These are phyloP conservation scores for Microbotryum saponariae DNA, from an alignment of 1,284 basidiomycete species.

Conservation along the genomic window DNA sequence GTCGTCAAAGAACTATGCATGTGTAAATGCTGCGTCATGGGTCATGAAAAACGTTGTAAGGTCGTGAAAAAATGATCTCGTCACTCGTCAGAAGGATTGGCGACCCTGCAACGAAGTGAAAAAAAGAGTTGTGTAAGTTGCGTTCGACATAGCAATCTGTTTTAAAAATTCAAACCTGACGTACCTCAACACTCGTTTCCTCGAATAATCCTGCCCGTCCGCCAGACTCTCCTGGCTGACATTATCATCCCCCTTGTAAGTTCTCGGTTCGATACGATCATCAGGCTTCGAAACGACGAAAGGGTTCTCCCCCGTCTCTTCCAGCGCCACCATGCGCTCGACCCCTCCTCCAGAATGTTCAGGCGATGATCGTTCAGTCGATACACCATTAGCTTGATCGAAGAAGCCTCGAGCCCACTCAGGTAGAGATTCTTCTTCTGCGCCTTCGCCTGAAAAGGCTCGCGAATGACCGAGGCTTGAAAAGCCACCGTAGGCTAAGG, in stretches of 20 bases:
- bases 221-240: conserved; percentile 16
- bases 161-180: background rate
- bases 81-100: conserved; percentile 13
- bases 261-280: conserved; percentile 21
- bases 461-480: too few species aligned
- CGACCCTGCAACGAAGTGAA: conserved; percentile 10
- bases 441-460: too few species aligned
- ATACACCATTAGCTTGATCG: background rate
- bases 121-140: too few species aligned
- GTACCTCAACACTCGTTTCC: conserved; percentile 25
- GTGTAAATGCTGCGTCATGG: too few species aligned
- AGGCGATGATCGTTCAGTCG: background rate
- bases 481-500: too few species aligned
- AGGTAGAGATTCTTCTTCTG: too few species aligned
- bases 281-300: conserved; percentile 1
- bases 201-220: conserved; percentile 28
- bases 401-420: background rate
- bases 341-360: background rate
- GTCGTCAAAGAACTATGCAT: too few species aligned
- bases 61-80: too few species aligned
- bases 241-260: background rate
- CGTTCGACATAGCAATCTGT: too few species aligned
- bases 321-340: background rate
- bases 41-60: too few species aligned
- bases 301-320: background rate